Evolutionary conservation across 345 rosid species (phyloP).

Genomic region (Clarkia xantiana): DNA sequence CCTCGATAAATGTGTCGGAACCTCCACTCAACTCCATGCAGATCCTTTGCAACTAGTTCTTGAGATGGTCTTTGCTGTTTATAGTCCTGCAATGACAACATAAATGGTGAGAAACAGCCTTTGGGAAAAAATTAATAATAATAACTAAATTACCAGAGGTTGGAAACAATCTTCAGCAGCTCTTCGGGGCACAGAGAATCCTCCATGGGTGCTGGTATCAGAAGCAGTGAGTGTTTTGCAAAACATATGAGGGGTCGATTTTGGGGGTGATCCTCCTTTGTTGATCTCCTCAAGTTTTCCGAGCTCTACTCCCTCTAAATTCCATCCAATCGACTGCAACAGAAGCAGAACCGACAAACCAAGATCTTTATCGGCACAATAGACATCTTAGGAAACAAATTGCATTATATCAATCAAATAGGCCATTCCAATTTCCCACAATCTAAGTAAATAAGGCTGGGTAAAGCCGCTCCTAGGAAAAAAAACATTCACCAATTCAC

Average conservation of each 20-base stretch:
- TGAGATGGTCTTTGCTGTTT: conserved; percentile 85
- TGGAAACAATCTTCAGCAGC: conserved; percentile 99
- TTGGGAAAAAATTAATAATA: too few relatives aligned
- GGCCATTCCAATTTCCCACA: too few relatives aligned
- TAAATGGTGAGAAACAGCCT: too few relatives aligned
- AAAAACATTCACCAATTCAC: too few relatives aligned
- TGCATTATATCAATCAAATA: not conserved
- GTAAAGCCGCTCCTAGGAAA: too few relatives aligned
- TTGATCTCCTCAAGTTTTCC: conserved; percentile 12
- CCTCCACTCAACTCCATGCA: conserved; percentile 82
- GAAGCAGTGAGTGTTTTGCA: conserved; percentile 98
- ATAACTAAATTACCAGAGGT: too few relatives aligned
- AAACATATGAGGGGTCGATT: conserved; percentile 64
- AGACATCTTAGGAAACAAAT: not conserved
- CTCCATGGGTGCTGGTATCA: conserved; percentile 99
- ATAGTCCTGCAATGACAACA: conserved; percentile 47
- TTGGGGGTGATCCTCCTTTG: conserved; percentile 79
- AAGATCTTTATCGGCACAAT: not conserved
- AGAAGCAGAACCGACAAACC: conserved; percentile 6
- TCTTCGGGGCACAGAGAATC: conserved; percentile 94
- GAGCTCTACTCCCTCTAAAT: conserved; percentile 36
- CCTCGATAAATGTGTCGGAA: conserved; percentile 88
- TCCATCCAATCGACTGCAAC: conserved; percentile 34
- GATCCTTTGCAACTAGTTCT: conserved; percentile 76
- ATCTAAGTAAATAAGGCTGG: too few relatives aligned